A percentile compares a stretch with the other conserved stretches of the same genome.
These are phyloP conservation scores for Fusarium citri DNA, from an alignment of 2,329 filamentous ascomycete genomes.

Conservation along the genomic window DNA sequence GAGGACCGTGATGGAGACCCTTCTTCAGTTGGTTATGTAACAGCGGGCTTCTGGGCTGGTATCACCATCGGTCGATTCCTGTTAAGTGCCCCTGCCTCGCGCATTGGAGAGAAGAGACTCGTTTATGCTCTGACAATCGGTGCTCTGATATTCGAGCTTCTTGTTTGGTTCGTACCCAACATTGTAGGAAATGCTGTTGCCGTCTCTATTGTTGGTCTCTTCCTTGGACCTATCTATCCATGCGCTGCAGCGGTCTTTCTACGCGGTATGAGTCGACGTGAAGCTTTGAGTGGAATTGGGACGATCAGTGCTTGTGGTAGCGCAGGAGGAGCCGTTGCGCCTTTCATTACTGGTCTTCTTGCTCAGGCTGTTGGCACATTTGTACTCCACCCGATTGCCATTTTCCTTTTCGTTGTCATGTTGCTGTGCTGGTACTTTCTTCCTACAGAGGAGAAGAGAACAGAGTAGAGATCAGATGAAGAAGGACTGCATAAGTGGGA, in stretches of 20 bases:
- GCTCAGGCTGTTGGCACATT: constrained; percentile 72
- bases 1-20: constrained; percentile 76
- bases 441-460: constrained; percentile 68
- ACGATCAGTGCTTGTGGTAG: constrained; percentile 78
- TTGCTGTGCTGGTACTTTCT: constrained; percentile 71
- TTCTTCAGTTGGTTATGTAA: constrained; percentile 81
- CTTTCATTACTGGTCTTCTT: constrained; percentile 73
- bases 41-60: constrained; percentile 76
- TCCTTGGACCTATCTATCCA: constrained; percentile 84
- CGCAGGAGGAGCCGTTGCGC: constrained; percentile 74
- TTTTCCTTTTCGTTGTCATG: constrained; percentile 75
- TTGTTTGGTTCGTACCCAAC: constrained; percentile 83
- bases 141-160: constrained; percentile 75
- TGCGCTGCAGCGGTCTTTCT: constrained; percentile 75
- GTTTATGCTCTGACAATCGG: constrained; percentile 72
- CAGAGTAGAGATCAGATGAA: constrained; percentile 52
- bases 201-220: constrained; percentile 75
- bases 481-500: neutral
- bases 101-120: constrained; percentile 76
- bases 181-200: constrained; percentile 76
- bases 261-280: constrained; percentile 65
- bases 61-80: constrained; percentile 82
- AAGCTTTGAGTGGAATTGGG: constrained; percentile 73
- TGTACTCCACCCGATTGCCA: constrained; percentile 74
- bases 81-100: constrained; percentile 73